phyloP scores from a whole-genome alignment of 345 rosid genomes.

The Noccaea caerulescens region DNA sequence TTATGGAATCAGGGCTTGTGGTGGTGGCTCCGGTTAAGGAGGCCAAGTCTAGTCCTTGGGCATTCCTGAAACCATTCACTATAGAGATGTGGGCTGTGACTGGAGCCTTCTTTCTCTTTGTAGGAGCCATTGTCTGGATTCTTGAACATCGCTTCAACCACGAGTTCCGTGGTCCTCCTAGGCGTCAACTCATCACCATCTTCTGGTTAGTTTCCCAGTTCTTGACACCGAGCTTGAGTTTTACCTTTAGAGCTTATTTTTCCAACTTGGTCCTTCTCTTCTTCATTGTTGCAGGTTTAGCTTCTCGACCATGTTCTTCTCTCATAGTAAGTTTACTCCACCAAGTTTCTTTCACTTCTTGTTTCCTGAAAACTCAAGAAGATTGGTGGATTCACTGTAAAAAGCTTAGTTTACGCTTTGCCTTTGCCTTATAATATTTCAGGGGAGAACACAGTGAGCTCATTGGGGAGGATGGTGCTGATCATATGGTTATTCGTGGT shows the following conservation, averaged over 20 bases:
- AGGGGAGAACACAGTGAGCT: slow-evolving; percentile 95
- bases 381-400: slow-evolving; percentile 1
- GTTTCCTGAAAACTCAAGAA: slow-evolving; percentile 2
- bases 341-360: background rate
- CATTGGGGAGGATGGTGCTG: slow-evolving; percentile 79
- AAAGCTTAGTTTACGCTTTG: slow-evolving; percentile 16
- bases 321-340: slow-evolving; percentile 68
- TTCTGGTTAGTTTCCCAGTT: slow-evolving; percentile 66
- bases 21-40: slow-evolving; percentile 81
- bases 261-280: slow-evolving; percentile 6
- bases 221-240: slow-evolving; percentile 28
- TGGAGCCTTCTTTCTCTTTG: slow-evolving; percentile 78
- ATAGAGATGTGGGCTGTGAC: slow-evolving; percentile 91
- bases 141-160: slow-evolving; percentile 87
- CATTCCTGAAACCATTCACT: slow-evolving; percentile 95
- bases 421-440: slow-evolving; percentile 28
- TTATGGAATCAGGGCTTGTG: slow-evolving; percentile 79
- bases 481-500: slow-evolving; percentile 96
- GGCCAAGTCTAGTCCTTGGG: slow-evolving; percentile 83
- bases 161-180: slow-evolving; percentile 91
- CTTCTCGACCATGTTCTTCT: slow-evolving; percentile 98
- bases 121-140: slow-evolving; percentile 95
- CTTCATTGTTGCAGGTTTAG: slow-evolving; percentile 77
- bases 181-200: slow-evolving; percentile 80
- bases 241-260: slow-evolving; percentile 5